phyloP scores from a whole-genome alignment of 208 protist species.

The Acanthamoeba lenticulata region DNA sequence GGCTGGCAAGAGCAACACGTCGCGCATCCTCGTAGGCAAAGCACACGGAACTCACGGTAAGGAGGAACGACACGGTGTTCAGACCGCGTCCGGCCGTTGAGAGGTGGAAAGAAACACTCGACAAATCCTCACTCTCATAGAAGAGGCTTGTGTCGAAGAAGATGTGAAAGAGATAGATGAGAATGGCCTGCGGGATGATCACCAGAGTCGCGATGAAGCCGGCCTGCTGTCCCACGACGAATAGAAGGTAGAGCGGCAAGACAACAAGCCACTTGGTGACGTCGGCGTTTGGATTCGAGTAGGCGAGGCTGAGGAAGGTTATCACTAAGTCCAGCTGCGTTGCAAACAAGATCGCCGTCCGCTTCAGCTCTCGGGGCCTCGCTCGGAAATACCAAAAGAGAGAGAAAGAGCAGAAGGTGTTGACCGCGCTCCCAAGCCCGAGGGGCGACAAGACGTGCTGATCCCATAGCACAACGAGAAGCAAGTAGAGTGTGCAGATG shows the following conservation, averaged over 20 bases:
- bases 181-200: not conserved
- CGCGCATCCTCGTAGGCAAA: not conserved
- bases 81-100: not conserved
- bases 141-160: not conserved
- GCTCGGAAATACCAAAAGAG: not conserved
- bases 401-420: not conserved
- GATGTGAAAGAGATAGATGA: not conserved
- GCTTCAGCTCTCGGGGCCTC: not conserved
- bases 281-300: not conserved
- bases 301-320: not conserved
- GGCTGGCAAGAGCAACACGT: not conserved
- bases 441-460: no score
- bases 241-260: not conserved
- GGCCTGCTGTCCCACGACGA: not conserved
- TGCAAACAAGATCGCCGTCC: not conserved
- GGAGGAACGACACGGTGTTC: not conserved
- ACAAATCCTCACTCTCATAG: no score
- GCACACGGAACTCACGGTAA: not conserved
- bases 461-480: no score
- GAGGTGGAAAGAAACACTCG: not conserved
- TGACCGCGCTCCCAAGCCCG: not conserved
- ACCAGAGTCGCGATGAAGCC: not conserved
- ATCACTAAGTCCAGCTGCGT: not conserved
- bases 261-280: not conserved
- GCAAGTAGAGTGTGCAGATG: no score